A percentile compares a stretch with the other conserved stretches of the same genome.
These are phyloP conservation scores for Solanum microdontum DNA, from an alignment of 257 asterid genomes.

Conservation along the genomic window DNA sequence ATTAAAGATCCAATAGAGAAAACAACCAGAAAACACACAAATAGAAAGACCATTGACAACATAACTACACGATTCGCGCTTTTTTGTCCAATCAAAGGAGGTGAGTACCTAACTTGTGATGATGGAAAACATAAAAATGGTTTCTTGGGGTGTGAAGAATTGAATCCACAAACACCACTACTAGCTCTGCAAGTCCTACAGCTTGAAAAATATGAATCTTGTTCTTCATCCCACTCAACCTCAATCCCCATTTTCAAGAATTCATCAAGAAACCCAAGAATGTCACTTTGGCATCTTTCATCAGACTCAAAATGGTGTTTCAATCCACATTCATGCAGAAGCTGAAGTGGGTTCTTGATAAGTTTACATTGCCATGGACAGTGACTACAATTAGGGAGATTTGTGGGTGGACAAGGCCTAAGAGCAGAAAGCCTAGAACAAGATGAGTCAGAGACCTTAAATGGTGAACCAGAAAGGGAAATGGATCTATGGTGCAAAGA, in stretches of 20 bases:
- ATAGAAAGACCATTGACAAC: conserved; percentile 28
- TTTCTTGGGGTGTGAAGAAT: conserved; percentile 41
- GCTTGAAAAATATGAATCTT: conserved; percentile 48
- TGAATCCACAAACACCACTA: conserved; percentile 69
- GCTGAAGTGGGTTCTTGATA: conserved; percentile 43
- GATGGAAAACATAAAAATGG: conserved; percentile 49
- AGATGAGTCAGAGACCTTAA: conserved; percentile 62
- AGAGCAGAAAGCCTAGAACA: conserved; percentile 73
- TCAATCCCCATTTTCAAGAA: conserved; percentile 56
- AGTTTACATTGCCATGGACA: conserved; percentile 72
- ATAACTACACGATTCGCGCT: conserved; percentile 37
- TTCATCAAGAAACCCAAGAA: conserved; percentile 59
- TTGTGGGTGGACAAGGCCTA: conserved; percentile 52
- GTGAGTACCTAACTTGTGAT: conserved; percentile 1
- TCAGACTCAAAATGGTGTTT: conserved; percentile 42
- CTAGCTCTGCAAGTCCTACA: conserved; percentile 48
- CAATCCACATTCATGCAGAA: conserved; percentile 52
- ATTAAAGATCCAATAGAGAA: conserved; percentile 30
- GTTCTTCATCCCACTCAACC: conserved; percentile 71
- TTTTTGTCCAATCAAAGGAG: conserved; percentile 20
- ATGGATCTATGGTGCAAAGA: conserved; percentile 33
- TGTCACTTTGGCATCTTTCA: conserved; percentile 62
- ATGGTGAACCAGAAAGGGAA: conserved; percentile 58
- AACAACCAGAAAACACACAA: conserved; percentile 38
- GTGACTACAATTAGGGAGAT: conserved; percentile 57